Conservation (phyloP, 306 rosid genomes). For the Ceratonia siliqua region DNA sequence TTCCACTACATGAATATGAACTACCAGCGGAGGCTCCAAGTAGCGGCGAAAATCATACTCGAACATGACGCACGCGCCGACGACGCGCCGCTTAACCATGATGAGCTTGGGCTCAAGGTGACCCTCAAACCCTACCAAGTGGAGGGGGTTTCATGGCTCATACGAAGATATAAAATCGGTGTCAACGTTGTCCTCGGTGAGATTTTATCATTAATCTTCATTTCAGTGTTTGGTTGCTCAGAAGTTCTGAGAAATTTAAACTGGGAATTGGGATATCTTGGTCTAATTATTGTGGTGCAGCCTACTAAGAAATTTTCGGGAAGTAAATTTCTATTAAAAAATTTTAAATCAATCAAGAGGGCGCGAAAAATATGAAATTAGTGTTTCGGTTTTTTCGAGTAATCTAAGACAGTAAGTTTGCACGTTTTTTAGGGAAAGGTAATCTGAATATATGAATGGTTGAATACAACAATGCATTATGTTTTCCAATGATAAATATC, state of each 20-base stretch:
- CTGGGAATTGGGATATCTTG: not conserved
- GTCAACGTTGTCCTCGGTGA: constrained; percentile 89
- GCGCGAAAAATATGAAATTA: not conserved
- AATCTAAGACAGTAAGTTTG: not conserved
- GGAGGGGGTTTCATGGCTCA: constrained; percentile 89
- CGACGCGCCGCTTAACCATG: constrained; percentile 30
- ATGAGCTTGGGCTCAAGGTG: constrained; percentile 67
- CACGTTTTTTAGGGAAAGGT: not conserved
- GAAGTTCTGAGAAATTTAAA: not conserved
- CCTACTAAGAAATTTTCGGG: not conserved
- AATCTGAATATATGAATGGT: not conserved
- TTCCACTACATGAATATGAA: constrained; percentile 38
- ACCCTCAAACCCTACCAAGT: constrained; percentile 82
- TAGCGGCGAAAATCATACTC: constrained; percentile 53
- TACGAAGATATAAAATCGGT: constrained; percentile 74
- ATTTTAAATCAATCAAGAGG: not conserved
- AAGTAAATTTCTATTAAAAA: not conserved
- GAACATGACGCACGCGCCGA: constrained; percentile 41
- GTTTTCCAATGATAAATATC: not conserved
- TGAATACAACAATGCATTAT: not conserved
- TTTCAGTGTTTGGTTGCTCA: constrained; percentile 25
- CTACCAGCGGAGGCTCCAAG: constrained; percentile 67
- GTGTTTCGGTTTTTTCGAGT: not conserved
- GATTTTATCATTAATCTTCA: constrained; percentile 3
- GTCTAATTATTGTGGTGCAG: not conserved